Percentiles rank a stretch among this genome's conserved stretches.
Evolutionary conservation across 2,329 filamentous ascomycete species (phyloP).

Genomic region (Pyricularia grisea): DNA sequence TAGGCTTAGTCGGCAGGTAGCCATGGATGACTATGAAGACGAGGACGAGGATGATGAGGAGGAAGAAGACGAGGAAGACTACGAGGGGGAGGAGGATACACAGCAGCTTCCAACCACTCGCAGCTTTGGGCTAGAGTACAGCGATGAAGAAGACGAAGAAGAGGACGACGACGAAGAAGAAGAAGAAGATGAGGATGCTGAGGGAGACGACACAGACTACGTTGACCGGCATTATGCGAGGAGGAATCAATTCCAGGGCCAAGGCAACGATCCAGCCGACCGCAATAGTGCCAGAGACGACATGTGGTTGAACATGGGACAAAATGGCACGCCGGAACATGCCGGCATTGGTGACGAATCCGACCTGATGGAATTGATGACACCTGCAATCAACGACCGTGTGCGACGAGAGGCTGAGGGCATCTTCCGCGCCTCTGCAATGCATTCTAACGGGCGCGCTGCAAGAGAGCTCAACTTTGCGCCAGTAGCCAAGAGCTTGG

Average conservation of each 20-base stretch:
- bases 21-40: constrained; percentile 24
- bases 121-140: constrained; percentile 21
- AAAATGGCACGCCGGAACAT: constrained; percentile 26
- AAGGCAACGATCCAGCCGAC: constrained; percentile 4
- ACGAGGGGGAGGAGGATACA: neutral
- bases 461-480: constrained; percentile 55
- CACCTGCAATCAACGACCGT: constrained; percentile 43
- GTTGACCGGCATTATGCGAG: constrained; percentile 11
- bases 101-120: constrained; percentile 16
- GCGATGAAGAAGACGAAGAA: constrained; percentile 30
- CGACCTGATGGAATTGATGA: constrained; percentile 45
- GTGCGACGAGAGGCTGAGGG: constrained; percentile 46
- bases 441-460: constrained; percentile 26
- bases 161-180: constrained; percentile 28
- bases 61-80: constrained; percentile 26
- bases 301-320: constrained; percentile 39
- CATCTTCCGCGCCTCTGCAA: constrained; percentile 42
- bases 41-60: constrained; percentile 28
- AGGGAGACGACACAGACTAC: constrained; percentile 18
- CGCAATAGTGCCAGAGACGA: constrained; percentile 30
- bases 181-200: constrained; percentile 22
- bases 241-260: constrained; percentile 15
- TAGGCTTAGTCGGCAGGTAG: constrained; percentile 36
- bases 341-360: constrained; percentile 32
- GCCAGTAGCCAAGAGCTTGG: constrained; percentile 62